Base-by-base conservation (phyloP, 2,329 filamentous ascomycete species). In the Zasmidium citrigriseum region DNA sequence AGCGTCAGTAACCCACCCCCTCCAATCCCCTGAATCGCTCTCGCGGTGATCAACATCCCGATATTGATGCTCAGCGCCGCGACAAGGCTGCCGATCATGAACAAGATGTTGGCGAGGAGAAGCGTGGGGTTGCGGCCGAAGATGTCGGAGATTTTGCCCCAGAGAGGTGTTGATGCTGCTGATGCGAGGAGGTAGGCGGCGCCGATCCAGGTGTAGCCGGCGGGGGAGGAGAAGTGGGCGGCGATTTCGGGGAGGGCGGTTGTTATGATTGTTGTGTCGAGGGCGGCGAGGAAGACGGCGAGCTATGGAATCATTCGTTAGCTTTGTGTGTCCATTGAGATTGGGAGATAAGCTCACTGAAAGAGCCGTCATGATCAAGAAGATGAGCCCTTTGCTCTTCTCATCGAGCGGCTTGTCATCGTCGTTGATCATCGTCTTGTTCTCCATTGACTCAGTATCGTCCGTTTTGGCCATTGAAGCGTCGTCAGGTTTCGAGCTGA, bases 191-290 rank as follows among this genome's bases (percentile, higher is more conserved):
- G 78, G 72, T 89, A 93, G 0, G 89, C 84, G 24, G 83, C 86
- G 0, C 89, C 89, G 60, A 93, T 88, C 90, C 89, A 93, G 14
- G 92, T 93, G 73, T 91, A 93, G 22, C 89, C 89, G n/a, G 83
- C 77, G 2, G 84, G 84, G 4, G 88, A 89, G 46, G 85, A 69
- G 61, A 93, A 83, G 60, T 89, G 80, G 25, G 75, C 74, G 3
- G 84, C 80, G 63, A 90, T 89, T 14, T 84, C 85, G 0, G 88
- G 87, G 3, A 89, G 79, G 4, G 87, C 86, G 0, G 87, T 89
- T 11, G 87, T 82, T 65, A 87, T 77, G 64, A 86, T 86, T 14
- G 86, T 88, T 52, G 83, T 65, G 45, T 79, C 76, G 3, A 79
- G 67, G 5, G 76, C 76, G 14, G 74, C 73, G 45, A 78, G 70